Evolutionary conservation across 208 protist genomes (phyloP).

Genomic region (Leishmania major): DNA sequence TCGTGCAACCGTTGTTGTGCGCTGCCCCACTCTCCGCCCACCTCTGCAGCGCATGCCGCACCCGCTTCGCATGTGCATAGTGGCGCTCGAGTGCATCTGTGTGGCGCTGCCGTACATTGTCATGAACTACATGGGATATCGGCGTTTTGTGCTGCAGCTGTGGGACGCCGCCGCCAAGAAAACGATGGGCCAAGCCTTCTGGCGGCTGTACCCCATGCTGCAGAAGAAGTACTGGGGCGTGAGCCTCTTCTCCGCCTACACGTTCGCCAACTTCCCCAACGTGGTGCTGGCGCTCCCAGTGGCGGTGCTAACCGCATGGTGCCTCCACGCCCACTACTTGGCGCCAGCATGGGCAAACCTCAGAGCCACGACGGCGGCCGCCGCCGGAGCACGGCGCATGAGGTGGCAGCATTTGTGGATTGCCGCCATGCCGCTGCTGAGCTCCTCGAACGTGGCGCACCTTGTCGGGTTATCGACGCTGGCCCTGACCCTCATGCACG

Average conservation of each 20-base stretch:
- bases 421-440: constrained; percentile 15
- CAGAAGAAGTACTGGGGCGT: constrained; percentile 85
- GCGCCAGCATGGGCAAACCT: constrained; percentile 12
- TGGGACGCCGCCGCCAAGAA: constrained; percentile 25
- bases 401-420: constrained; percentile 2
- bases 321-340: constrained; percentile 34
- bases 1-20: constrained; percentile 2
- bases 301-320: constrained; percentile 31
- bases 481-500: constrained; percentile 66
- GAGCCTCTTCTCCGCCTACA: constrained; percentile 62
- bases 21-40: constrained; percentile 11
- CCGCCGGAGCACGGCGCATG: too few species aligned
- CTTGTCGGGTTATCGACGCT: constrained; percentile 47
- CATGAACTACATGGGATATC: constrained; percentile 65
- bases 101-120: constrained; percentile 51
- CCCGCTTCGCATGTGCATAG: constrained; percentile 41
- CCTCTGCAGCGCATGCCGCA: constrained; percentile 41
- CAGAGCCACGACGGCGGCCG: background rate
- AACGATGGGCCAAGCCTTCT: constrained; percentile 44
- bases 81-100: constrained; percentile 39
- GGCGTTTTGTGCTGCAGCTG: constrained; percentile 41
- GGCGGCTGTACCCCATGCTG: constrained; percentile 66
- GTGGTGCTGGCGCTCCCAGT: constrained; percentile 64
- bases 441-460: constrained; percentile 60
- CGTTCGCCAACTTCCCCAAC: constrained; percentile 65